Conservation (phyloP, 441 rosid species). For the Erodium chrysanthum region DNA sequence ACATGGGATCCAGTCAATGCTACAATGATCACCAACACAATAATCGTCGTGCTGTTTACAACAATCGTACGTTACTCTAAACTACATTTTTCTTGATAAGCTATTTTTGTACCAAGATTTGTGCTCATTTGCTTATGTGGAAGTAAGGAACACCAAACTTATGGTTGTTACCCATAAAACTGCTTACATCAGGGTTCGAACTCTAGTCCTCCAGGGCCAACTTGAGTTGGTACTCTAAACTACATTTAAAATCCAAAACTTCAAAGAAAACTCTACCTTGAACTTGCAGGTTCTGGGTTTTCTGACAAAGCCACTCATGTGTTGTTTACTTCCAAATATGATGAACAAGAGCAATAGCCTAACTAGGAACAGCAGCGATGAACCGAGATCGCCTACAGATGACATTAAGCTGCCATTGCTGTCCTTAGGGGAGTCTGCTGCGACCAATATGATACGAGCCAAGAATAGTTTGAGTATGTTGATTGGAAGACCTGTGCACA, state of each 20-base stretch:
- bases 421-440: conserved; percentile 54
- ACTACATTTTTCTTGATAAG: too few species aligned
- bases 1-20: conserved; percentile 57
- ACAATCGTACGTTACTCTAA: conserved; percentile 41
- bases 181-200: too few species aligned
- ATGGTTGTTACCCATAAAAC: too few species aligned
- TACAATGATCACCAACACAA: conserved; percentile 65
- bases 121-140: too few species aligned
- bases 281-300: conserved; percentile 67
- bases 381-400: conserved; percentile 37
- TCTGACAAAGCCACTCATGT: conserved; percentile 65
- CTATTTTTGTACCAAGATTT: too few species aligned
- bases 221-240: too few species aligned
- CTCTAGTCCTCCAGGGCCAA: too few species aligned
- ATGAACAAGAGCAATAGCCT: not conserved
- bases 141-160: too few species aligned
- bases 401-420: conserved; percentile 53
- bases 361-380: conserved; percentile 9
- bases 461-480: conserved; percentile 62
- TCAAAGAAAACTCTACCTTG: not conserved
- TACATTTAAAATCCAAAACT: too few species aligned
- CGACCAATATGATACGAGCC: conserved; percentile 52
- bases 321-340: conserved; percentile 40
- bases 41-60: conserved; percentile 61
- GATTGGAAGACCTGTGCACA: conserved; percentile 65